Base-by-base conservation (phyloP, 1,139 yeast genomes). In the Debaryomyces subglobosus region DNA sequence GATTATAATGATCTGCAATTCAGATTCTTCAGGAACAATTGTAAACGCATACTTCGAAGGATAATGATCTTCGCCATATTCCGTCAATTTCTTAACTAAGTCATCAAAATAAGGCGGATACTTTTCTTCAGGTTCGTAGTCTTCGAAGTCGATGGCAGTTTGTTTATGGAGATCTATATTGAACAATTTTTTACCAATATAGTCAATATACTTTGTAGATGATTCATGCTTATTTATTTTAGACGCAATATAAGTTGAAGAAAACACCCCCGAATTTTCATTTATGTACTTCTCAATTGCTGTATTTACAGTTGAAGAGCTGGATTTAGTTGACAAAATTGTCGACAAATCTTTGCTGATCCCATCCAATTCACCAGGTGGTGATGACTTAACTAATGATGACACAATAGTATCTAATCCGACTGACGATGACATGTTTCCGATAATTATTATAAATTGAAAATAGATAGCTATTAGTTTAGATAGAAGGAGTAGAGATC, bases 101-200 rank as follows among this genome's bases (percentile, higher is more conserved):
- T 61, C 63, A n/a, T 68, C 61, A 45, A 58, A 71, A 39, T 65
- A 68, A 1, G 47, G 36, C 1, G 79, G 78, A 48, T 67, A 67
- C 3, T 50, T 50, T 2, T 56, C 54, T 0, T 51, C 57, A 3
- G 68, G 62, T 2, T 63, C 67, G 46, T 62, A 64, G 2, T 68
- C 60, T 59, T 82, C 88, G 34, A 84, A 61, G 55, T 84, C 87
- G 39, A 80, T 69, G 15, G 80, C 84, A 46, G 59, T 63, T 41
- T 65, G 67, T 8, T 60, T 54, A 10, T 69, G 59, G 53, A 86
- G 81, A 63, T 91, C 91, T 48, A 88, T 82, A 48, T 80, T 78
- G 64, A 89, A 88, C 46, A 73, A 69, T 51, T 77, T 65, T 39
- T 79, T 79, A 36, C 68, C 67, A 4, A 74, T 57, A 47, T 59